Evolutionary conservation across 2,329 filamentous ascomycete species (phyloP), one percentile per base, ranked within the genome.

Genomic region (Aspergillus tanneri): DNA sequence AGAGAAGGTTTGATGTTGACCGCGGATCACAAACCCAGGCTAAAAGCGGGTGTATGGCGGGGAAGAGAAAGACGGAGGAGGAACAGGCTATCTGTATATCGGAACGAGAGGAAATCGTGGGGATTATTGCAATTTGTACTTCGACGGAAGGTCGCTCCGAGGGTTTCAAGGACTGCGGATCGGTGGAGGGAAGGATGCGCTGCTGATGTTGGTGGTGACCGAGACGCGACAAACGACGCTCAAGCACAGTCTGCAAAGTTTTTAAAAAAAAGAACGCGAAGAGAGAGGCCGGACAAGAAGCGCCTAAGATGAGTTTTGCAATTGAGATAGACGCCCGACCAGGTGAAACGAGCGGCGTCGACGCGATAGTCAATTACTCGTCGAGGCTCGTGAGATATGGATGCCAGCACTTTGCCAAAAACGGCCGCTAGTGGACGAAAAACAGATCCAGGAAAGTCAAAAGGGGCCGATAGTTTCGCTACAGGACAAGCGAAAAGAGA

Each of bases 241-340:
- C 30, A 18, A 18, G 30, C 30, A 18, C 30, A 16, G 19, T 34
- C 6, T 14, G 14, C 30, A 5, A 34, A 34, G 16, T 14, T 9
- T 18, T 10, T 16, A 14, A 12, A 34, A 18, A 14, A 18, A 34
- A 34, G 19, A 34, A 34, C 30, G 30, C 30, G 30, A 34, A 14
- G 14, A 34, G n/a, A n/a, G n/a, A 32, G 24, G 39, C 39, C 22
- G 43, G 32, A 34, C 24, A 34, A 24, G 35, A 27, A 45, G 3
- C n/a, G 30, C 19, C 14, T 3, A 19, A 9, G 4, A 18, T 12
- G 30, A 34, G 14, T 4, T 18, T 10, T 18, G 14, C 30, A 18
- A 34, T 34, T 7, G 14, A 12, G 7, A 18, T 18, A 1, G 43
- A 38, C 22, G 23, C 24, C 8, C n/a, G n/a, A n/a, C 18, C 34